These are phyloP conservation scores for Neostapfia colusana DNA, from an alignment of 176 grass and related monocot species.

Conservation along the genomic window DNA sequence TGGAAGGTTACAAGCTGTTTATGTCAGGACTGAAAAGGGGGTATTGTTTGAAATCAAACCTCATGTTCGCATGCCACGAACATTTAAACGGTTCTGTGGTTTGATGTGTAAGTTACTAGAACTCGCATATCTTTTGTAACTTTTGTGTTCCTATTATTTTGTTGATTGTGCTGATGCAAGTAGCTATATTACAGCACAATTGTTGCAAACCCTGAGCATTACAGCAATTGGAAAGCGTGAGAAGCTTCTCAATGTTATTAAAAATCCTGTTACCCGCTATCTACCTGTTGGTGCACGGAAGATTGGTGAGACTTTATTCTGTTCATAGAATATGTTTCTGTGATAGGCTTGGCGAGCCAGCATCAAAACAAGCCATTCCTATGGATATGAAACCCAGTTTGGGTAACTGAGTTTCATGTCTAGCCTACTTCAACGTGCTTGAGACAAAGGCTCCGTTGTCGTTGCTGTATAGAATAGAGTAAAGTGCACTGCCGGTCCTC, in stretches of 20 bases:
- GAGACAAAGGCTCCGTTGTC: too few relatives aligned
- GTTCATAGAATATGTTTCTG: conserved; percentile 2
- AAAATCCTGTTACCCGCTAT: conserved; percentile 88
- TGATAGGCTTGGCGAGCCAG: too few relatives aligned
- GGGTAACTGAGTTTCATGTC: too few relatives aligned
- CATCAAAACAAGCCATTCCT: too few relatives aligned
- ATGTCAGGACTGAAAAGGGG: conserved; percentile 90
- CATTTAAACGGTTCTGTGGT: conserved; percentile 91
- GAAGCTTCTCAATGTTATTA: conserved; percentile 95
- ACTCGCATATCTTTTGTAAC: neutral
- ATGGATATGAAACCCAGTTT: too few relatives aligned
- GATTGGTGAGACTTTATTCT: conserved; percentile 59
- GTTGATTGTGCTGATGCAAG: conserved; percentile 17
- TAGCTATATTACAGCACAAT: conserved; percentile 58
- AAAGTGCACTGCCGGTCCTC: too few relatives aligned
- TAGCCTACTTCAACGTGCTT: too few relatives aligned
- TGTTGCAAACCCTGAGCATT: conserved; percentile 96
- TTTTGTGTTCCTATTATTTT: conserved; percentile 3
- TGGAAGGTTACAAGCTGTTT: conserved; percentile 91
- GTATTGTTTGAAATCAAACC: conserved; percentile 98
- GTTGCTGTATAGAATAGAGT: too few relatives aligned
- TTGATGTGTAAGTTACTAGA: conserved; percentile 78
- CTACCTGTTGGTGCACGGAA: conserved; percentile 75
- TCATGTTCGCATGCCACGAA: conserved; percentile 77
- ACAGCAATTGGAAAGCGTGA: conserved; percentile 84